phyloP scores from a whole-genome alignment of 2,329 filamentous ascomycete genomes.

The Hawksworthiomyces lignivorus region DNA sequence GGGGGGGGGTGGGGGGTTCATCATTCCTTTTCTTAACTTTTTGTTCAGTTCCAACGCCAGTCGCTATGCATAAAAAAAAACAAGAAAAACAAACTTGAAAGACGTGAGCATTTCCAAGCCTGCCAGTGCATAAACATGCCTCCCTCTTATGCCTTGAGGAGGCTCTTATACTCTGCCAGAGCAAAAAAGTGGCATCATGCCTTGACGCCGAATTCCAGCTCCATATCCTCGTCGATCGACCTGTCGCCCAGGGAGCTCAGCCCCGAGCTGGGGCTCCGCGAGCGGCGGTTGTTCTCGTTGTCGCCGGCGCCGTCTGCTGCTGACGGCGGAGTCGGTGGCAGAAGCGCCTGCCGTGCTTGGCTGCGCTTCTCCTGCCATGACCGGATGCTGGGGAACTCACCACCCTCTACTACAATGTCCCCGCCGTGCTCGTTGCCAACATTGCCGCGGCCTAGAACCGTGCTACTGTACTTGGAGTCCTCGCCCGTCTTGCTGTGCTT shows the following conservation, averaged over 20 bases:
- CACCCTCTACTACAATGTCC: constrained; percentile 71
- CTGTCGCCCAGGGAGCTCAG: constrained; percentile 49
- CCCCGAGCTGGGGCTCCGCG: constrained; percentile 45
- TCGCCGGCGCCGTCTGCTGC: constrained; percentile 8
- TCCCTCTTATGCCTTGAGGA: too few species aligned
- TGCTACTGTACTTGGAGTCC: constrained; percentile 78
- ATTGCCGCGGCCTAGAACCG: constrained; percentile 62
- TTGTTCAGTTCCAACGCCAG: background rate
- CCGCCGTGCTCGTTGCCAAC: constrained; percentile 60
- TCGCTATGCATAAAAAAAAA: background rate
- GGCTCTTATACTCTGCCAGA: too few species aligned
- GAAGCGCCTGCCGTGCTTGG: constrained; percentile 18
- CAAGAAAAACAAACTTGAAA: too few species aligned
- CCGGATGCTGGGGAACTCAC: constrained; percentile 56
- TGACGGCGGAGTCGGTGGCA: constrained; percentile 9
- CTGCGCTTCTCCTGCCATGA: constrained; percentile 49
- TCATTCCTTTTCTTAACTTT: too few species aligned
- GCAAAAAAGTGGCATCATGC: background rate
- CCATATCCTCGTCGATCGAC: constrained; percentile 39
- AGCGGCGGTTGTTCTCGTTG: constrained; percentile 24
- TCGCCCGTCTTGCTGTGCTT: constrained; percentile 87
- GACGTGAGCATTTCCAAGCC: too few species aligned
- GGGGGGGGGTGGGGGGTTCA: too few species aligned
- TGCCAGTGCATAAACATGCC: too few species aligned
- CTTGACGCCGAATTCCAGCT: constrained; percentile 25